Percentiles rank a stretch among this genome's conserved stretches.
These are phyloP conservation scores for Orbilia javanica DNA, from an alignment of 2,329 filamentous ascomycete species.

Conservation along the genomic window DNA sequence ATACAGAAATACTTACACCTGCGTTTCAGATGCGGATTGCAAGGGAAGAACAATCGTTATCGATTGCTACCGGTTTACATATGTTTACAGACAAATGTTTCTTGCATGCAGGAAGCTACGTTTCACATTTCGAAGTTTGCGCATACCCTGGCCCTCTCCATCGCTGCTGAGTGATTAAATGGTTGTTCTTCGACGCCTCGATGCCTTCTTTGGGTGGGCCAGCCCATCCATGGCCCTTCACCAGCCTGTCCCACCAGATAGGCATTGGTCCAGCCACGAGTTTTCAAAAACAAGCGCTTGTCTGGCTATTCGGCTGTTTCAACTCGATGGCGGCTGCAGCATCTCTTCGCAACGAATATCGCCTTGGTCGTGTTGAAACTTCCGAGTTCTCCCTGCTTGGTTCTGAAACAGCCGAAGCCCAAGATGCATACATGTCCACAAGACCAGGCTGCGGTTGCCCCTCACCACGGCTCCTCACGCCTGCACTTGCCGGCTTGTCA, in stretches of 20 bases:
- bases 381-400: constrained; percentile 30
- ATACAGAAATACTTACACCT: too few species aligned
- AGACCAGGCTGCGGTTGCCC: constrained; percentile 17
- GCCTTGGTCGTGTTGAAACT: constrained; percentile 36
- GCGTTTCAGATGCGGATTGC: constrained; percentile 12
- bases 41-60: constrained; percentile 1
- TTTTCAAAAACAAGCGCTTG: constrained; percentile 38
- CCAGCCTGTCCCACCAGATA: constrained; percentile 16
- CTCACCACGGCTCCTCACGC: constrained; percentile 2
- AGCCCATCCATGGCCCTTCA: too few species aligned
- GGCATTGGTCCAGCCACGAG: constrained; percentile 14
- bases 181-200: constrained; percentile 25
- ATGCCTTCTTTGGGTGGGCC: constrained; percentile 34
- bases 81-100: neutral
- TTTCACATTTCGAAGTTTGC: constrained; percentile 26
- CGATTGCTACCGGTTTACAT: neutral
- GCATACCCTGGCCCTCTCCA: constrained; percentile 2
- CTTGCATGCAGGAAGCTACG: constrained; percentile 15
- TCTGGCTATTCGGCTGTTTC: constrained; percentile 45
- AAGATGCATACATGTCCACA: constrained; percentile 22
- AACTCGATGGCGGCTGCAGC: constrained; percentile 27
- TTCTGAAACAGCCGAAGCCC: constrained; percentile 45
- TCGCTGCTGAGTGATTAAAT: constrained; percentile 37
- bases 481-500: constrained; percentile 11
- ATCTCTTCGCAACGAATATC: constrained; percentile 38